Conservation (phyloP, 2,329 filamentous ascomycete genomes). For the Cladosporium sp. region DNA sequence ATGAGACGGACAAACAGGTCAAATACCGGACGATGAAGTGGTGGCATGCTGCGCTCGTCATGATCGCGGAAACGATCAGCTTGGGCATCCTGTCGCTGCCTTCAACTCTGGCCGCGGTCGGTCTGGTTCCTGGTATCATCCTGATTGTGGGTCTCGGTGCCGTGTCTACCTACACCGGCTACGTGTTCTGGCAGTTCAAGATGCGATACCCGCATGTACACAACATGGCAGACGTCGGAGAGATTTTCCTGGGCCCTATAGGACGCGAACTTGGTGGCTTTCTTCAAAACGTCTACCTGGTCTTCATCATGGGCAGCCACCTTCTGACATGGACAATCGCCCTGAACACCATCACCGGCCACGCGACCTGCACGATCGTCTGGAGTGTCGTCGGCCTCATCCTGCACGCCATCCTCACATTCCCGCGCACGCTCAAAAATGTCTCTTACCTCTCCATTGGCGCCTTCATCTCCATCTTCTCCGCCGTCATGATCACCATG, state of each 20-base stretch:
- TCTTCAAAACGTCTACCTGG: conserved; percentile 58
- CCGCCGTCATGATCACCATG: conserved; percentile 61
- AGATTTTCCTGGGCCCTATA: conserved; percentile 53
- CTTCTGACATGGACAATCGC: conserved; percentile 66
- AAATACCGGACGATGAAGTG: conserved; percentile 48
- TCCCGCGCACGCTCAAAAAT: conserved; percentile 58
- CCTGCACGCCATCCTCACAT: conserved; percentile 52
- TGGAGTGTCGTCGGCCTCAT: conserved; percentile 56
- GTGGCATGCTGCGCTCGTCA: conserved; percentile 39
- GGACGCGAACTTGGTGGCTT: conserved; percentile 59
- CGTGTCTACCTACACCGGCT: conserved; percentile 55
- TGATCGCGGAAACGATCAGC: conserved; percentile 54
- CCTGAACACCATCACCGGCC: conserved; percentile 57
- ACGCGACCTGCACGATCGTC: conserved; percentile 58
- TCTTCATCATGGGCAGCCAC: conserved; percentile 65
- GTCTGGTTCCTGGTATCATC: conserved; percentile 50
- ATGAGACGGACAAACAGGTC: conserved; percentile 28
- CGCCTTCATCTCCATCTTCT: conserved; percentile 47
- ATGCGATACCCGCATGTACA: conserved; percentile 42
- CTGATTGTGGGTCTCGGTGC: conserved; percentile 49
- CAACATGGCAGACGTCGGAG: conserved; percentile 63
- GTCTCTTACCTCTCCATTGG: conserved; percentile 58
- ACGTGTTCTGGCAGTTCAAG: conserved; percentile 55
- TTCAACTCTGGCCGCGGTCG: conserved; percentile 46
- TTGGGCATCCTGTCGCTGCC: conserved; percentile 52